Evolutionary conservation across 2,329 filamentous ascomycete genomes (phyloP).

Genomic region (Xylaria polymorpha): DNA sequence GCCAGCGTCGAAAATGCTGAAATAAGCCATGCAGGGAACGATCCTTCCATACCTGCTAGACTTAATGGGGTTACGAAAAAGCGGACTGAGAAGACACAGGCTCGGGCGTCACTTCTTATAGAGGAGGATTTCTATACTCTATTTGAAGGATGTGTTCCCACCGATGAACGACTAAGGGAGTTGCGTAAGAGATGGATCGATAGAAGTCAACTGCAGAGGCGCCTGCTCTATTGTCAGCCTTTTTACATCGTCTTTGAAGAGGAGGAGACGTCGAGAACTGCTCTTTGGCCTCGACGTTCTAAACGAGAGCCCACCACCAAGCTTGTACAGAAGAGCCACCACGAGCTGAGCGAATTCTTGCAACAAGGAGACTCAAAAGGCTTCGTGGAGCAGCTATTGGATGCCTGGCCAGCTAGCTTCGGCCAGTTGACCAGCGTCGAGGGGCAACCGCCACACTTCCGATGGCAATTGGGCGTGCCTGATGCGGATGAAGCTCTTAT

Average conservation of each 20-base stretch:
- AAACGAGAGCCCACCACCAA: background rate
- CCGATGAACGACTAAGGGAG: constrained; percentile 11
- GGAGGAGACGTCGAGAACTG: background rate
- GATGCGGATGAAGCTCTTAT: constrained; percentile 6
- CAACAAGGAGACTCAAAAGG: constrained; percentile 5
- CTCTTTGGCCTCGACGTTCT: constrained; percentile 10
- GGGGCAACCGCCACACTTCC: constrained; percentile 16
- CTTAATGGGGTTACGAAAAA: background rate
- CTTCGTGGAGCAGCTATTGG: constrained; percentile 3
- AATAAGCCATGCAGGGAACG: background rate
- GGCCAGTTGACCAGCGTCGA: constrained; percentile 15
- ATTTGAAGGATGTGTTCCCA: constrained; percentile 19
- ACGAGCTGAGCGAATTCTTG: constrained; percentile 14
- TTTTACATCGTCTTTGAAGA: constrained; percentile 20
- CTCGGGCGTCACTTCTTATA: constrained; percentile 6
- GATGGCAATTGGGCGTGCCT: constrained; percentile 13
- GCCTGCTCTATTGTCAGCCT: constrained; percentile 20
- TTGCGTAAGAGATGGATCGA: constrained; percentile 20
- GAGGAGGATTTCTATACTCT: constrained; percentile 14
- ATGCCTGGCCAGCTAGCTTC: constrained; percentile 21
- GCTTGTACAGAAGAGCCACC: constrained; percentile 14
- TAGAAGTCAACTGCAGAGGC: background rate
- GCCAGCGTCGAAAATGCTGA: background rate
- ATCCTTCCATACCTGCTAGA: background rate
- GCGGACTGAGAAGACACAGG: background rate